Percentiles rank a stretch among this genome's conserved stretches.
Conservation (phyloP, 1,284 basidiomycete genomes). For the Boletus mariae region DNA sequence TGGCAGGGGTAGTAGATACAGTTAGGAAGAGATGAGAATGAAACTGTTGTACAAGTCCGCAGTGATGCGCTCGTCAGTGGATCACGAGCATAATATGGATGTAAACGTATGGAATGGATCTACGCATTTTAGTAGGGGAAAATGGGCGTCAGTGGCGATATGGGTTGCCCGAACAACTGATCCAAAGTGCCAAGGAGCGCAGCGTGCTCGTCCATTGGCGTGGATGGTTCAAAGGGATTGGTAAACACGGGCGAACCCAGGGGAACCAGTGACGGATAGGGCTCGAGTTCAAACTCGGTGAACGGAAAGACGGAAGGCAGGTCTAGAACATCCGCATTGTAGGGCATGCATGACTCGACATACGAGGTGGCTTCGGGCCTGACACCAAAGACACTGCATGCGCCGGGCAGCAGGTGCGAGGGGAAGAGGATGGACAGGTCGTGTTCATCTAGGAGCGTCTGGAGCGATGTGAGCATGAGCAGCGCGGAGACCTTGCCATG, state of each 20-base stretch:
- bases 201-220: slow-evolving; percentile 1
- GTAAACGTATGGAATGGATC: slow-evolving; percentile 1
- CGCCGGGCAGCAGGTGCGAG: slow-evolving; percentile 23
- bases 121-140: slow-evolving; percentile 16
- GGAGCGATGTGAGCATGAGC: slow-evolving; percentile 10
- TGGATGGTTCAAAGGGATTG: slow-evolving; percentile 30
- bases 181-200: slow-evolving; percentile 25
- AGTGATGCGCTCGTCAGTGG: neutral
- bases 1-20: slow-evolving; percentile 17
- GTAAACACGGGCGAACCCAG: slow-evolving; percentile 28
- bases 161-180: slow-evolving; percentile 28
- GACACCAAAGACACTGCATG: slow-evolving; percentile 26
- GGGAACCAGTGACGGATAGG: slow-evolving; percentile 10
- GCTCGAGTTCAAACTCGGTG: slow-evolving; percentile 8
- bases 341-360: slow-evolving; percentile 25
- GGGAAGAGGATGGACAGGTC: slow-evolving; percentile 13
- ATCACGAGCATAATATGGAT: neutral
- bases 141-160: slow-evolving; percentile 23
- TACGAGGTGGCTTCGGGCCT: slow-evolving; percentile 30
- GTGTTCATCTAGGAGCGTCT: slow-evolving; percentile 9
- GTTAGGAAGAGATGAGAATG: slow-evolving; percentile 2
- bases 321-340: slow-evolving; percentile 6
- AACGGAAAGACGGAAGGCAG: slow-evolving; percentile 6
- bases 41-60: slow-evolving; percentile 6
- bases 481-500: neutral